Base-by-base conservation (phyloP, 129 eudicot genomes). In the Chrysanthemum makinoi region DNA sequence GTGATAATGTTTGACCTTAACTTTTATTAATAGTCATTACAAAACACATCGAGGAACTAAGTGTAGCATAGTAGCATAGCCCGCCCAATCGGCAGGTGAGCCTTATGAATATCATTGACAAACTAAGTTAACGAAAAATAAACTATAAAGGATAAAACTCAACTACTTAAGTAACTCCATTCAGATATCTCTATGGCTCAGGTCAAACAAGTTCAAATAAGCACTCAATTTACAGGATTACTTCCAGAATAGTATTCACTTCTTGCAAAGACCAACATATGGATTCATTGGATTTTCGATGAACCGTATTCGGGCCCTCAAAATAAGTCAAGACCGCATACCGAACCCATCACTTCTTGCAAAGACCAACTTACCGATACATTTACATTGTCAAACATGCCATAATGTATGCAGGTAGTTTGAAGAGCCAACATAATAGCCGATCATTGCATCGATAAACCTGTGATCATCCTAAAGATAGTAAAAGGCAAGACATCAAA, bases 211-310 rank as follows among this genome's bases (percentile, higher is more conserved):
- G 63, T 57, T 17, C 26, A 57, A 59, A 59, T 24, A 24, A 24
- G 35, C 4, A 28, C 33, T 28, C 33, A 28, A 28, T 28, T 19
- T 35, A 59, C 39, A 59, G n/a, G 22, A 19, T 59, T 59, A 59
- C 64, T 19, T 59, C 65, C 65, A 59, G 10, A 59, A 59, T 33
- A 35, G 65, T 24, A 33, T 59, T 59, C 65, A 59, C 24, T 9
- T 59, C 65, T 12, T 59, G 65, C 43, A 59, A 59, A 24, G 44
- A 59, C 26, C 65, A 11, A 24, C 13, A 59, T 24, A 33, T 59
- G 39, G 9, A 59, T 59, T 87, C 83, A 30, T 30, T 30, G 50
- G 69, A 84, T 65, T 77, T 87, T 55, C 82, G 82, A 39, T 87
- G 86, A 87, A 84, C 72, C 62, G 77, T 80, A 69, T 62, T 52